Conservation (phyloP, 345 rosid genomes). For the Isatis tinctoria region DNA sequence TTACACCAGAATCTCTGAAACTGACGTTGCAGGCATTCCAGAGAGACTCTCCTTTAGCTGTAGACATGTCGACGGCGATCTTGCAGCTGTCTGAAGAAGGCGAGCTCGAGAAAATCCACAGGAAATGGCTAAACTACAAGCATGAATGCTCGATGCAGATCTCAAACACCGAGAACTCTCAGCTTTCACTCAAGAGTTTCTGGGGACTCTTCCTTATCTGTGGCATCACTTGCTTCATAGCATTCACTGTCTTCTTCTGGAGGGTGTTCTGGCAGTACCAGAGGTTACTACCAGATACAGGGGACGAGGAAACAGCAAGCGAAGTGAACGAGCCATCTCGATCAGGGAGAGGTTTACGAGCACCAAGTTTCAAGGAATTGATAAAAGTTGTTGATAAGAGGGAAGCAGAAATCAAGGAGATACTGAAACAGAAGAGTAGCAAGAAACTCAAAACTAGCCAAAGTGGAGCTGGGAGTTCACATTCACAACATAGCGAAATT, state of each 20-base stretch:
- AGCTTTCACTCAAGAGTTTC: slow-evolving; percentile 75
- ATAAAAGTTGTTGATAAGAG: slow-evolving; percentile 60
- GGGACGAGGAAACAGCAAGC: slow-evolving; percentile 31
- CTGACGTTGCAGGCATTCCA: slow-evolving; percentile 68
- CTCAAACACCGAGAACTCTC: slow-evolving; percentile 35
- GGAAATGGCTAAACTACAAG: slow-evolving; percentile 66
- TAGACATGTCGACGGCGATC: slow-evolving; percentile 87
- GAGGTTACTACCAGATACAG: slow-evolving; percentile 41
- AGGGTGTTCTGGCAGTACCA: slow-evolving; percentile 60
- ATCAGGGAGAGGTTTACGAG: slow-evolving; percentile 36
- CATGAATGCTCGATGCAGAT: slow-evolving; percentile 53
- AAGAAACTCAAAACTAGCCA: slow-evolving; percentile 37
- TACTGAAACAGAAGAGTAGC: slow-evolving; percentile 48
- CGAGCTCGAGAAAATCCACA: slow-evolving; percentile 72
- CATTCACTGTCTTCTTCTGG: slow-evolving; percentile 57
- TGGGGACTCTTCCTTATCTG: slow-evolving; percentile 97
- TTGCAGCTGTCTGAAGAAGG: slow-evolving; percentile 91
- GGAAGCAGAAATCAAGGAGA: slow-evolving; percentile 54
- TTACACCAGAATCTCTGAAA: not conserved
- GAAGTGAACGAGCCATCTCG: slow-evolving; percentile 49
- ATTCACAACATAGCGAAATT: slow-evolving; percentile 18
- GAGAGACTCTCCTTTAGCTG: slow-evolving; percentile 88
- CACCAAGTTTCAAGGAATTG: slow-evolving; percentile 50
- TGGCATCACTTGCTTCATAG: slow-evolving; percentile 61
- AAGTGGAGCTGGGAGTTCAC: slow-evolving; percentile 39